Conservation (phyloP, 2,329 filamentous ascomycete species). For the Bipolaris bicolor region DNA sequence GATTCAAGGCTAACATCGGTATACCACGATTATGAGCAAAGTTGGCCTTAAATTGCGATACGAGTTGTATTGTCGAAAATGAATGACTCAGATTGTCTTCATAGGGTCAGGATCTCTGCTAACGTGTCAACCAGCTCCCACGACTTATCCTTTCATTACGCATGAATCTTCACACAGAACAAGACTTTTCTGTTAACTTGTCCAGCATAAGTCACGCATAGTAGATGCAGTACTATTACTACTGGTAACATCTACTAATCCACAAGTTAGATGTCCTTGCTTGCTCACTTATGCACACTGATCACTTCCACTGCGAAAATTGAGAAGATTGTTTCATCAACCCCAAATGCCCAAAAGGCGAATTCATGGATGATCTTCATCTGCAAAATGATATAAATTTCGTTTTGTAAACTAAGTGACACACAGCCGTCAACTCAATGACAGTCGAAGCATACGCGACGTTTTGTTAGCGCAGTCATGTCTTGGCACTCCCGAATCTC, state of each 20-base stretch:
- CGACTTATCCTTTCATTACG: background rate
- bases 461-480: constrained; percentile 3
- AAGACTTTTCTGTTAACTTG: too few species aligned
- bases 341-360: too few species aligned
- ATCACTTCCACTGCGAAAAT: background rate
- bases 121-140: too few species aligned
- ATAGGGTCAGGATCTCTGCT: background rate
- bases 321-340: too few species aligned
- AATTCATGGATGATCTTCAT: too few species aligned
- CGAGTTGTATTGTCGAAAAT: background rate
- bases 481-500: constrained; percentile 35
- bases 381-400: background rate
- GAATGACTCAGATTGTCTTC: background rate
- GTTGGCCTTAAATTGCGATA: background rate
- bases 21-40: background rate
- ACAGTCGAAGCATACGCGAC: background rate
- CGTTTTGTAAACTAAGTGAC: background rate
- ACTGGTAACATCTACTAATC: background rate
- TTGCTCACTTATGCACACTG: background rate
- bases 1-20: background rate
- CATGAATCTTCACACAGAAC: background rate
- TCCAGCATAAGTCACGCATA: background rate
- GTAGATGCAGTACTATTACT: background rate
- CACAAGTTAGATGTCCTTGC: background rate
- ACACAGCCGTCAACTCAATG: background rate